phyloP scores from a whole-genome alignment of 371 early-diverging fungal genomes.

The Parasitella parasitica region DNA sequence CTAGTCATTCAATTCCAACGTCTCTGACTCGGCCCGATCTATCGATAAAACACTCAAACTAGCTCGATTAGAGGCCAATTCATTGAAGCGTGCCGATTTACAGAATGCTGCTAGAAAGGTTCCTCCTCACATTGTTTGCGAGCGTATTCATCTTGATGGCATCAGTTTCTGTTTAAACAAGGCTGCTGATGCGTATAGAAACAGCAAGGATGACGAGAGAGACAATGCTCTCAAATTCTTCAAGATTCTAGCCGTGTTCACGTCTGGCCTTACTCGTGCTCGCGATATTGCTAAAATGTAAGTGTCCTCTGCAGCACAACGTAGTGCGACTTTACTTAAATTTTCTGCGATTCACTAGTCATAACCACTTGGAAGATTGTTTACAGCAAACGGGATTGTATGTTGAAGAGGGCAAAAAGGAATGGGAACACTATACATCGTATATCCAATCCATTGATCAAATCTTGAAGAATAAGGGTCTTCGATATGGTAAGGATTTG shows the following conservation, averaged over 20 bases:
- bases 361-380: conserved; percentile 35
- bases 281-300: conserved; percentile 49
- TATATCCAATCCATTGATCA: conserved; percentile 38
- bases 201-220: conserved; percentile 22
- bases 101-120: conserved; percentile 20
- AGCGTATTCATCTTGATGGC: conserved; percentile 42
- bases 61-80: conserved; percentile 26
- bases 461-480: conserved; percentile 44
- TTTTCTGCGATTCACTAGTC: conserved; percentile 25
- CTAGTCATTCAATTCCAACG: conserved; percentile 37
- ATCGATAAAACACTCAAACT: conserved; percentile 37
- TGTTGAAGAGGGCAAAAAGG: conserved; percentile 24
- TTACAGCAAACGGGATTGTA: conserved; percentile 24
- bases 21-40: conserved; percentile 22
- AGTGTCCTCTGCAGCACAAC: conserved; percentile 6
- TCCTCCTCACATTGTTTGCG: conserved; percentile 28
- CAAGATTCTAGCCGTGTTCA: conserved; percentile 34
- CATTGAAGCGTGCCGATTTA: conserved; percentile 25
- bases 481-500: conserved; percentile 35
- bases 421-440: conserved; percentile 45
- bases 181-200: conserved; percentile 28
- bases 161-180: conserved; percentile 32
- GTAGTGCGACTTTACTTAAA: too few relatives aligned
- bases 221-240: conserved; percentile 42
- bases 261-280: conserved; percentile 32